Conservation (phyloP, 148 eudicot genomes). For the Nepenthes mirabilis region DNA sequence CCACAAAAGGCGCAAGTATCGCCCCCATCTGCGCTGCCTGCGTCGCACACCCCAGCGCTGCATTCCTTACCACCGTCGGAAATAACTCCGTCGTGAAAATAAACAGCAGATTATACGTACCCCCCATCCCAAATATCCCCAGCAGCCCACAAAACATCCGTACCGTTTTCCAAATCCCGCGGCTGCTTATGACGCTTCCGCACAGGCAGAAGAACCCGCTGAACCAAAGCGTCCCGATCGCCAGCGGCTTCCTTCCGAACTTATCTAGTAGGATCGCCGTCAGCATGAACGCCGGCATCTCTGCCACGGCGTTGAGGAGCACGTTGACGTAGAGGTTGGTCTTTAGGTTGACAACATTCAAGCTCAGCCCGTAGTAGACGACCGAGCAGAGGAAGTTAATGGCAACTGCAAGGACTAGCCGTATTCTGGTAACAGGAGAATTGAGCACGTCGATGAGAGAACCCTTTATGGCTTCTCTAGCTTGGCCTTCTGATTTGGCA, state of each 20-base stretch:
- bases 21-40: slow-evolving; percentile 89
- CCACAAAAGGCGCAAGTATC: slow-evolving; percentile 72
- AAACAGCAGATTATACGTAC: slow-evolving; percentile 69
- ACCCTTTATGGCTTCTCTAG: slow-evolving; percentile 27
- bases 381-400: slow-evolving; percentile 59
- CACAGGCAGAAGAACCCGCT: slow-evolving; percentile 63
- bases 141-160: slow-evolving; percentile 62
- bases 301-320: slow-evolving; percentile 57
- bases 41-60: slow-evolving; percentile 74
- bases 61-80: slow-evolving; percentile 87
- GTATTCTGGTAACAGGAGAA: slow-evolving; percentile 40
- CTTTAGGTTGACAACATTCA: slow-evolving; percentile 74
- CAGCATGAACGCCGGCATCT: slow-evolving; percentile 67
- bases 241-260: slow-evolving; percentile 64
- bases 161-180: slow-evolving; percentile 36
- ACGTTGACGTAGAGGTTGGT: slow-evolving; percentile 70
- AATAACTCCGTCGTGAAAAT: slow-evolving; percentile 74
- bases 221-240: slow-evolving; percentile 69
- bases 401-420: slow-evolving; percentile 43
- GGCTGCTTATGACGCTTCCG: slow-evolving; percentile 33
- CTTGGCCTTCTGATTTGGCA: not conserved
- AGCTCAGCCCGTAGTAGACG: slow-evolving; percentile 78
- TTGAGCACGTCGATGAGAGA: slow-evolving; percentile 56
- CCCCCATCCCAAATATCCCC: slow-evolving; percentile 88
- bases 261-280: slow-evolving; percentile 54